Evolutionary conservation across 768 basidiomycete genomes (phyloP).

Genomic region (Podaxis pistillaris): DNA sequence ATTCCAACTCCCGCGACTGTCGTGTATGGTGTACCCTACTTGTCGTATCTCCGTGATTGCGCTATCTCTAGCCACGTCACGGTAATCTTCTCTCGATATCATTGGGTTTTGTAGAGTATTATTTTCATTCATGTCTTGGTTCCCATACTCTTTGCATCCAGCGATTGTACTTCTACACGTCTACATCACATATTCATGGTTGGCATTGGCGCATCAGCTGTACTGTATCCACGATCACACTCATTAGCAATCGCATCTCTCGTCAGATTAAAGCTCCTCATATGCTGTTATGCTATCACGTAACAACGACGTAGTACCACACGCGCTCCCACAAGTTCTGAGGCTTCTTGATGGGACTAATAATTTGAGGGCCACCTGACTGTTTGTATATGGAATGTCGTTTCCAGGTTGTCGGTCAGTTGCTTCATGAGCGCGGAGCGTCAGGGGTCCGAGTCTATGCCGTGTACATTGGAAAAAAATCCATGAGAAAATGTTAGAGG

Average conservation of each 20-base stretch:
- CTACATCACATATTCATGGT: neutral
- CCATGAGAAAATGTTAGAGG: neutral
- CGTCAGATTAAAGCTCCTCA: neutral
- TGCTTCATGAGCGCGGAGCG: neutral
- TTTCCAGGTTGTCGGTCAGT: neutral
- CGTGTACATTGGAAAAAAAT: neutral
- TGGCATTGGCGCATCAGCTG: neutral
- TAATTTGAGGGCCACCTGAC: neutral
- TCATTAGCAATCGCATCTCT: neutral
- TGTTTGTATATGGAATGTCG: neutral
- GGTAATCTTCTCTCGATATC: constrained; percentile 2
- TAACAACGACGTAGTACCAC: neutral
- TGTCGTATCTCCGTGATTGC: neutral
- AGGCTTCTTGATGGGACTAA: neutral
- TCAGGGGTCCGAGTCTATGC: neutral
- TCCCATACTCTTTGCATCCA: neutral
- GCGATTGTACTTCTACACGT: constrained; percentile 1
- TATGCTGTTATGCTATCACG: neutral
- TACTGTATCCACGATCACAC: neutral
- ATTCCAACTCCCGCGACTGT: neutral
- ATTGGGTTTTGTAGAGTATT: constrained; percentile 9
- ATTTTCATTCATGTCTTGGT: neutral
- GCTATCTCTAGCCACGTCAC: neutral
- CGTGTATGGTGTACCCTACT: constrained; percentile 9
- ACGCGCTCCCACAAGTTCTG: neutral